Percentiles rank a stretch among this genome's conserved stretches.
Evolutionary conservation across 2,329 filamentous ascomycete genomes (phyloP).

Genomic region (Exophiala viscosa): DNA sequence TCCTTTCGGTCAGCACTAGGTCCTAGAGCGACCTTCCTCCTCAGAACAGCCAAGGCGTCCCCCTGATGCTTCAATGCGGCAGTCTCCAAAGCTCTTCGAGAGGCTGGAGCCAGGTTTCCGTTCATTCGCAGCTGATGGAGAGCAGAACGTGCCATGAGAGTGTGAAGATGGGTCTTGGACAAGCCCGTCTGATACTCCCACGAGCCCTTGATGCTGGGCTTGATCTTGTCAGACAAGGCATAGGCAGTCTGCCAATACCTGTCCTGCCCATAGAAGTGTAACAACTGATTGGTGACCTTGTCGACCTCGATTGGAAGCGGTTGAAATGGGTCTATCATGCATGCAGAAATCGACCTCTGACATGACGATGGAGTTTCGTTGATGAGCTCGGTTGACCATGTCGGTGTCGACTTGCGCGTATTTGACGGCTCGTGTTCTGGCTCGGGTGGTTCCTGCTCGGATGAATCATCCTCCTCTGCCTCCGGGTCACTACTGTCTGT

Average conservation of each 20-base stretch:
- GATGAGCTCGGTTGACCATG: conserved; percentile 6
- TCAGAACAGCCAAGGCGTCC: conserved; percentile 11
- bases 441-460: background rate
- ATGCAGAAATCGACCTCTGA: conserved; percentile 14
- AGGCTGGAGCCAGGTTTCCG: conserved; percentile 1
- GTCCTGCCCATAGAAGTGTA: conserved; percentile 19
- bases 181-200: conserved; percentile 19
- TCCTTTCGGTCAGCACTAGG: conserved; percentile 8
- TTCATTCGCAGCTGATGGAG: conserved; percentile 20
- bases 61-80: conserved; percentile 18
- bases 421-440: background rate
- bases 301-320: conserved; percentile 15
- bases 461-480: too few species aligned
- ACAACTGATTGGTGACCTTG: conserved; percentile 14
- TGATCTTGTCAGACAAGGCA: conserved; percentile 12
- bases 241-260: conserved; percentile 19
- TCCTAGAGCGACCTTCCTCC: conserved; percentile 11
- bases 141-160: conserved; percentile 20
- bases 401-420: background rate
- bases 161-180: conserved; percentile 15
- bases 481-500: too few species aligned
- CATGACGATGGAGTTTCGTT: background rate
- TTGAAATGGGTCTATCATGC: conserved; percentile 17
- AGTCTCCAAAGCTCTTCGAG: conserved; percentile 7
- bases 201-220: conserved; percentile 17